Conservation (phyloP, 2,329 filamentous ascomycete species). For the Arthrinium puccinioides region DNA sequence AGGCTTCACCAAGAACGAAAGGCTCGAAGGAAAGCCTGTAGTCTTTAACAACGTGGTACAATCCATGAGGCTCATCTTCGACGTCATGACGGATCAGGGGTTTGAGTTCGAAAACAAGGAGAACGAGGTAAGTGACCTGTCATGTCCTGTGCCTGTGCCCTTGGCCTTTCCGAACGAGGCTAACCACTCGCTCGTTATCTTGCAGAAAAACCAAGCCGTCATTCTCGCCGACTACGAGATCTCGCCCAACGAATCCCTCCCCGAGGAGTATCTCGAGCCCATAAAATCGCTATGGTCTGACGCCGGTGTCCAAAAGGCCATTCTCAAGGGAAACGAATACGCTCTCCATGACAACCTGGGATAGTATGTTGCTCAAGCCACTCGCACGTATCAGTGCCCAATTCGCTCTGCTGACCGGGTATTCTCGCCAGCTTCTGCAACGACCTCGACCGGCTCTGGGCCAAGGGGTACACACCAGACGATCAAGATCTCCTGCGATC, state of each 20-base stretch:
- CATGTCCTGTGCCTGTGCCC: not conserved
- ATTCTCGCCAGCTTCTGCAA: slow-evolving; percentile 65
- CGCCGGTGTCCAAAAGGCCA: slow-evolving; percentile 75
- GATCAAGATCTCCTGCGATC: slow-evolving; percentile 94
- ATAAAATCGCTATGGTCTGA: slow-evolving; percentile 83
- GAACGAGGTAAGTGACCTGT: slow-evolving; percentile 58
- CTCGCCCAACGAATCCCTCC: slow-evolving; percentile 72
- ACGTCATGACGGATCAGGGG: slow-evolving; percentile 81
- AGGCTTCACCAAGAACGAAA: slow-evolving; percentile 84
- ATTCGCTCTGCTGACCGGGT: not conserved
- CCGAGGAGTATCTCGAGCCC: slow-evolving; percentile 68
- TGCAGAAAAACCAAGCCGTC: slow-evolving; percentile 68
- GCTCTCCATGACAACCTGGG: slow-evolving; percentile 90
- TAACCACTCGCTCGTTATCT: slow-evolving; percentile 12
- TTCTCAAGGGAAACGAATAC: slow-evolving; percentile 91
- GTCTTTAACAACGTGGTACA: slow-evolving; percentile 94
- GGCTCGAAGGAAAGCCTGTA: slow-evolving; percentile 88
- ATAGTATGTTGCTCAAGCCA: slow-evolving; percentile 57
- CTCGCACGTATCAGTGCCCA: not conserved
- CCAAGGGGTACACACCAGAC: slow-evolving; percentile 73
- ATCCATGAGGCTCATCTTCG: slow-evolving; percentile 82
- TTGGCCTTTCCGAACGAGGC: slow-evolving; percentile 13
- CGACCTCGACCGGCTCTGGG: slow-evolving; percentile 69
- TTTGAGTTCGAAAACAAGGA: slow-evolving; percentile 72
- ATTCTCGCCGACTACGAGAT: slow-evolving; percentile 78